Evolutionary conservation across 164 flowering plant genomes (phyloP), one percentile per base, ranked within the genome.

Genomic region (Aristolochia contorta): DNA sequence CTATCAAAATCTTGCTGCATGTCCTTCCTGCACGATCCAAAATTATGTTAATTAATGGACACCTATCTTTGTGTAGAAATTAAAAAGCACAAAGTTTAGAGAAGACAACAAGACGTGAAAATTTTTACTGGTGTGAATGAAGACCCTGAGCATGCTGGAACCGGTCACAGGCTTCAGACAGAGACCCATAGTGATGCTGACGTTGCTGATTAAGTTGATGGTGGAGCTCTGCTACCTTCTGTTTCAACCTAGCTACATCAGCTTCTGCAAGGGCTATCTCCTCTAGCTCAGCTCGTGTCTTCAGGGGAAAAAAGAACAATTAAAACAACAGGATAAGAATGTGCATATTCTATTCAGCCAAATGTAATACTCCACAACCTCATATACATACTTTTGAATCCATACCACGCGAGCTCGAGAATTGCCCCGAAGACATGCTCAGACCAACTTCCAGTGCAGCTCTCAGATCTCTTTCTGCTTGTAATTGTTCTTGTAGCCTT

Each of bases 201-300:
- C 96, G 80, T 62, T 94, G 99, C 75, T 85, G 96, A 76, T 84
- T 91, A 57, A 94, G 86, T 76, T 94, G 99, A 77, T 84, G 86
- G 69, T 90, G 99, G 16, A 94, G 86, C 73, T 91, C 99, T 19
- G 99, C 91, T 70, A 94, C 99, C 69, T 91, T 94, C 68, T 94
- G 99, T 79, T 94, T 94, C 78, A 94, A 75, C 73, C 91, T 78
- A 60, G 96, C 95, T 47, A 94, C 97, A 79, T 94, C 99, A 32
- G 93, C 97, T 70, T 94, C 99, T 49, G 97, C 99, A 67, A 94
- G 88, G 64, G 99, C 95, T 74, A 94, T 91, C 71, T 94, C 97
- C 80, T 90, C 99, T 50, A 94, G 96, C 79, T 94, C 99, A 54
- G 93, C 96, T 82, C 89, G 85, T 62, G 96, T 94, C 99, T 94